A percentile compares a stretch with the other conserved stretches of the same genome.
phyloP scores from a whole-genome alignment of 2,329 filamentous ascomycete genomes.

The Periconia macrospinosa region DNA sequence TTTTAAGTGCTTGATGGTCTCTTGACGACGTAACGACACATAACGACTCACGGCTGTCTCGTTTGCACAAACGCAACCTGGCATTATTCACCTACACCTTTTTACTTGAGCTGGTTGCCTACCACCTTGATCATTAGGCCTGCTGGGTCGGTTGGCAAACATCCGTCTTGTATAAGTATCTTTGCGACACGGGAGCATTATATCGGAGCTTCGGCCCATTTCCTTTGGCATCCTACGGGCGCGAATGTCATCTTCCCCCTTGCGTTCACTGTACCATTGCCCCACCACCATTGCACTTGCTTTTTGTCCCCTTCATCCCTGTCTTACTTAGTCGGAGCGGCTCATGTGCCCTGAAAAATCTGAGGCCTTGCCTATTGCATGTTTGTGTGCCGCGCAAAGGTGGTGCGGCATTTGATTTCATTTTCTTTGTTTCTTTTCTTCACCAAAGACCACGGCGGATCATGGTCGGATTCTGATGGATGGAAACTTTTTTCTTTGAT shows the following conservation, averaged over 20 bases:
- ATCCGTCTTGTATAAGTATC: constrained; percentile 39
- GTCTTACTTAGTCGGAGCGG: not conserved
- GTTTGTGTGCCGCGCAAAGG: not conserved
- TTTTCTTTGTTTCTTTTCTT: not conserved
- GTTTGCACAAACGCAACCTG: constrained; percentile 15
- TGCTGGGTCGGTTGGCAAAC: constrained; percentile 19
- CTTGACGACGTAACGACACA: constrained; percentile 51
- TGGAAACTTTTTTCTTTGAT: too few species aligned
- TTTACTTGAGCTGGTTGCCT: not conserved
- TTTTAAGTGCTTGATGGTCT: constrained; percentile 36
- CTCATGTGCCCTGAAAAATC: not conserved
- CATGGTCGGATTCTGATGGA: too few species aligned
- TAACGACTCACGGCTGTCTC: constrained; percentile 49
- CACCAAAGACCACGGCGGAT: not conserved
- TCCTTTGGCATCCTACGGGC: constrained; percentile 32
- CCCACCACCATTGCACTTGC: not conserved
- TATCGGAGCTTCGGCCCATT: constrained; percentile 32
- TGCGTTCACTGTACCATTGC: constrained; percentile 13
- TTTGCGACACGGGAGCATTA: constrained; percentile 31
- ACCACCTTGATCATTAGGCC: constrained; percentile 14
- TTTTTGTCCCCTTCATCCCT: not conserved
- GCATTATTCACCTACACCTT: constrained; percentile 21
- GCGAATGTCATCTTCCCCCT: constrained; percentile 13
- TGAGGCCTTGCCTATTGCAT: not conserved
- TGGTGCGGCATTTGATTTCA: not conserved